Percentiles rank a stretch among this genome's conserved stretches.
These are phyloP conservation scores for Lactifluus pinguis DNA, from an alignment of 768 basidiomycete genomes.

Conservation along the genomic window DNA sequence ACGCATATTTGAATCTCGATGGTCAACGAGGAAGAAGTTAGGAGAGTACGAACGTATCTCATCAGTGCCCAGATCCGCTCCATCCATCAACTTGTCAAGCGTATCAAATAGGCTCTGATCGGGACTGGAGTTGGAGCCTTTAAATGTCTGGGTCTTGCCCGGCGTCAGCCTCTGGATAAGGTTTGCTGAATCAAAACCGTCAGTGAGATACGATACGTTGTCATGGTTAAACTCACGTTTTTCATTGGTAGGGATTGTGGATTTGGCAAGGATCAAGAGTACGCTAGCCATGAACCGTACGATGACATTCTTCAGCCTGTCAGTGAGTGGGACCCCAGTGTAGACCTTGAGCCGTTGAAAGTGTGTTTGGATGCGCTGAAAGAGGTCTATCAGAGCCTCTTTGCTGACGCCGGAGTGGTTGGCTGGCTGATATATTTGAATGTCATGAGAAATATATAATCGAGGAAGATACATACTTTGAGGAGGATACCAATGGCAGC, in stretches of 20 bases:
- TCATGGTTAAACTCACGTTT: not conserved
- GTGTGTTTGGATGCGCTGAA: not conserved
- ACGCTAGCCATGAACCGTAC: not conserved
- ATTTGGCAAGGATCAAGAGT: not conserved
- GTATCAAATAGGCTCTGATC: not conserved
- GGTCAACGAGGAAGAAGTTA: not conserved
- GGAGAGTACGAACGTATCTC: not conserved
- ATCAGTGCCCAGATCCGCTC: not conserved
- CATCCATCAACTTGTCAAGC: not conserved
- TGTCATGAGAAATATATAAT: not conserved
- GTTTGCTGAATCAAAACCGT: not conserved
- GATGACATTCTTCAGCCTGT: not conserved
- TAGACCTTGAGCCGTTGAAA: not conserved
- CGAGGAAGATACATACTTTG: not conserved
- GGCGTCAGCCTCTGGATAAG: not conserved
- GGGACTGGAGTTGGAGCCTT: no score
- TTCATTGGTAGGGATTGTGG: no score
- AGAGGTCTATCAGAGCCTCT: not conserved
- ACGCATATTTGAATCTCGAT: not conserved
- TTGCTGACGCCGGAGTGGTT: not conserved
- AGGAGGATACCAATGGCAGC: not conserved
- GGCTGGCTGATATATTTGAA: not conserved
- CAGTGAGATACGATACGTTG: not conserved
- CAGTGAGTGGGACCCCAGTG: not conserved
- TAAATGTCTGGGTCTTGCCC: not conserved